Conservation (phyloP, 2,329 filamentous ascomycete genomes). For the Cylindrodendrum hubeiense region DNA sequence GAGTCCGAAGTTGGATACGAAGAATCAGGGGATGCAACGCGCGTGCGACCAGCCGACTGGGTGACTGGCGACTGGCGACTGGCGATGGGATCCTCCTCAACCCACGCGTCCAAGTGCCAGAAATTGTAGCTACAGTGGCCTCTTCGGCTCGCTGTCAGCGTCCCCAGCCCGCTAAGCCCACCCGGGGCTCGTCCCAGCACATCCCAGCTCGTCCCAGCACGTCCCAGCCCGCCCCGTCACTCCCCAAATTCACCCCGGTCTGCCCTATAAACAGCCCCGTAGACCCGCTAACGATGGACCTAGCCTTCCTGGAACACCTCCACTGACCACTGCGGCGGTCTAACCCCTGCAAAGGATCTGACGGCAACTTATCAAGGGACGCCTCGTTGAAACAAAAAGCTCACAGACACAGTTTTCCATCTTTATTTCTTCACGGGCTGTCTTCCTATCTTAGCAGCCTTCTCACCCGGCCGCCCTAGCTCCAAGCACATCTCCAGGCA, state of each 20-base stretch:
- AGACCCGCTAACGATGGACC: conserved; percentile 7
- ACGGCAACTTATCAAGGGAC: conserved; percentile 24
- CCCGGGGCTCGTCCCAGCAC: conserved; percentile 4
- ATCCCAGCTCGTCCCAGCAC: not conserved
- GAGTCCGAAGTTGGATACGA: conserved; percentile 22
- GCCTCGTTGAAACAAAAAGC: conserved; percentile 21
- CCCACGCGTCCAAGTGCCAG: conserved; percentile 16
- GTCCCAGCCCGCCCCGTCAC: not conserved
- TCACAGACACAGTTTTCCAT: conserved; percentile 1
- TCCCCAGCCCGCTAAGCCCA: conserved; percentile 13
- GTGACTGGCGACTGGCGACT: conserved; percentile 26
- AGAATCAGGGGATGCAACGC: conserved; percentile 38
- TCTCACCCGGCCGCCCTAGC: not conserved
- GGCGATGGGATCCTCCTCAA: conserved; percentile 22
- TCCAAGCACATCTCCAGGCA: not conserved
- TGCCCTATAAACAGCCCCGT: conserved; percentile 13
- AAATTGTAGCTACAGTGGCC: conserved; percentile 57
- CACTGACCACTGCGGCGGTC: conserved; percentile 14
- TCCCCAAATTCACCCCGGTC: conserved; percentile 2
- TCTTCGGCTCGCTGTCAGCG: conserved; percentile 42
- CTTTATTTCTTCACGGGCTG: not conserved
- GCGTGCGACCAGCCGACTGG: conserved; percentile 23
- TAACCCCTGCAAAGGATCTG: conserved; percentile 24
- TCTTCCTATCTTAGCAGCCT: too few species aligned
- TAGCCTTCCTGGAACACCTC: conserved; percentile 12